Percentiles rank a stretch among this genome's conserved stretches.
Conservation (phyloP, 345 rosid species). For the Melastoma malabathricum region DNA sequence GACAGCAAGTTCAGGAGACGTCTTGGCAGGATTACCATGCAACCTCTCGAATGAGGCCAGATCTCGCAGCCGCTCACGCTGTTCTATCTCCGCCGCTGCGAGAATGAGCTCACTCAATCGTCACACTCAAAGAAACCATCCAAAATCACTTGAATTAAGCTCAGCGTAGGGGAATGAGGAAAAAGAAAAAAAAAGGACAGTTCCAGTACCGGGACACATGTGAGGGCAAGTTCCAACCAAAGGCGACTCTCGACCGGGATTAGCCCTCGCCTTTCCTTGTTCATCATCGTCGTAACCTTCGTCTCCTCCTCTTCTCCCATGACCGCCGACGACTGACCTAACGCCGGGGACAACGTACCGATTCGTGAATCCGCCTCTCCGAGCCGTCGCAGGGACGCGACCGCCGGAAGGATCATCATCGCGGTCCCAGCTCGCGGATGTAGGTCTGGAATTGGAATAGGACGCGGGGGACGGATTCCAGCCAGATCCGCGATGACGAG, state of each 20-base stretch:
- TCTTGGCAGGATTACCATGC: conserved; percentile 53
- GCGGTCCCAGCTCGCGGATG: neutral
- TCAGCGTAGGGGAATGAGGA: neutral
- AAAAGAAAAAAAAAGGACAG: neutral
- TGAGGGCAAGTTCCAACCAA: conserved; percentile 65
- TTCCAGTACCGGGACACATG: conserved; percentile 71
- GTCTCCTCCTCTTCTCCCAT: neutral
- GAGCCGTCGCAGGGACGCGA: no score
- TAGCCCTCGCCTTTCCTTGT: neutral
- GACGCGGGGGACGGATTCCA: conserved; percentile 4
- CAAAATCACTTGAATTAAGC: neutral
- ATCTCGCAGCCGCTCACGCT: conserved; percentile 66
- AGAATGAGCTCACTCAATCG: conserved; percentile 3
- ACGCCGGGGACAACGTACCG: neutral
- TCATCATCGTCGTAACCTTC: neutral
- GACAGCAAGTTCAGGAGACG: conserved; percentile 60
- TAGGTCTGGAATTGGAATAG: neutral
- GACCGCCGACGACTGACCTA: neutral
- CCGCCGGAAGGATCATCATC: no score
- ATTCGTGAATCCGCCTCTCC: conserved; percentile 2
- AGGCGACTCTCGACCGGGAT: conserved; percentile 3
- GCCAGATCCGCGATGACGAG: neutral
- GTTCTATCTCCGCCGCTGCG: conserved; percentile 56
- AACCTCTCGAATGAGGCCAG: conserved; percentile 75
- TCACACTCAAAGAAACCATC: neutral